Conservation (phyloP, 2,329 filamentous ascomycete genomes). For the Apiospora phragmitis region DNA sequence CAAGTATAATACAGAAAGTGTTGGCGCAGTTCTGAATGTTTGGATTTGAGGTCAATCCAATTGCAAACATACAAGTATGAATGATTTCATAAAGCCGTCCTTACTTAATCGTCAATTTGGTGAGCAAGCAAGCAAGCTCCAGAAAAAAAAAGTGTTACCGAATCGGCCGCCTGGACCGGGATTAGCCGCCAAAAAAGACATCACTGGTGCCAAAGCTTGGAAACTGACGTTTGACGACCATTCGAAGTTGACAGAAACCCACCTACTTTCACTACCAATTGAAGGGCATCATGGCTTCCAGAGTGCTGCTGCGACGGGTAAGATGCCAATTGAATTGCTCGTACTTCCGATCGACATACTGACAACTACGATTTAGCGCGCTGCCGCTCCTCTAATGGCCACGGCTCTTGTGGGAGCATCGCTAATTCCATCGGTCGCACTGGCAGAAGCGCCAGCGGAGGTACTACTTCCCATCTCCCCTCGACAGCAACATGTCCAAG, state of each 20-base stretch:
- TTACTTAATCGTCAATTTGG: neutral
- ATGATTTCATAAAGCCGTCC: neutral
- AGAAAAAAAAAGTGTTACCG: constrained; percentile 9
- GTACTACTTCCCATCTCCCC: constrained; percentile 20
- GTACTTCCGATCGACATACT: constrained; percentile 22
- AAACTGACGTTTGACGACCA: constrained; percentile 5
- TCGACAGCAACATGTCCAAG: neutral
- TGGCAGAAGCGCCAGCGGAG: constrained; percentile 48
- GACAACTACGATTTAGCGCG: constrained; percentile 41
- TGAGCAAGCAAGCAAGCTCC: neutral
- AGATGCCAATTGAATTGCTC: constrained; percentile 20
- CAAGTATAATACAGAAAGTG: neutral
- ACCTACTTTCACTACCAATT: constrained; percentile 40
- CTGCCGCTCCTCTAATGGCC: constrained; percentile 55
- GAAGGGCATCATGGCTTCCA: constrained; percentile 58
- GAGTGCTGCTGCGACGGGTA: constrained; percentile 60
- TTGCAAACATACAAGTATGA: too few relatives aligned
- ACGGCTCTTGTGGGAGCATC: constrained; percentile 37
- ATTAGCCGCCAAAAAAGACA: constrained; percentile 10
- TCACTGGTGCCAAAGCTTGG: constrained; percentile 3
- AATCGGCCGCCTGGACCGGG: neutral
- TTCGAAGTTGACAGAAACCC: constrained; percentile 10
- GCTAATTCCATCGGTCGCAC: constrained; percentile 36
- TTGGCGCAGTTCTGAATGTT: neutral
- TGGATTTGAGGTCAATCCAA: neutral